Conservation (phyloP, 805 yeast species). For the Saccharomycopsis guyanensis region DNA sequence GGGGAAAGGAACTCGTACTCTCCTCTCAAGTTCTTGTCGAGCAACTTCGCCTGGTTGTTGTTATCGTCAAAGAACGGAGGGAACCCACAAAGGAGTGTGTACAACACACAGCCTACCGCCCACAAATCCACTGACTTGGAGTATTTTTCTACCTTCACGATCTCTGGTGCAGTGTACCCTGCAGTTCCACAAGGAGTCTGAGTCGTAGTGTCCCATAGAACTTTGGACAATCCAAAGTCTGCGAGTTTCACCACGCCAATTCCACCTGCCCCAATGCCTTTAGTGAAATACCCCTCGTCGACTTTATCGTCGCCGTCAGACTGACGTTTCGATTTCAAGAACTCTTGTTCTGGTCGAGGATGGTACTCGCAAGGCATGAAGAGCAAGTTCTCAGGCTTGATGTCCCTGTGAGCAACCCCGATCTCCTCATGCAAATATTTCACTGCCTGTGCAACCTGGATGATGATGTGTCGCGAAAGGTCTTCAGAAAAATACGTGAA, state of each 20-base stretch:
- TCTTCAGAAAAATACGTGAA: slow-evolving; percentile 71
- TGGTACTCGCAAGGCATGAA: slow-evolving; percentile 47
- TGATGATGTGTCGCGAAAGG: slow-evolving; percentile 61
- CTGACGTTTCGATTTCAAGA: slow-evolving; percentile 27
- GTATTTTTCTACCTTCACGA: slow-evolving; percentile 50
- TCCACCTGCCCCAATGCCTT: slow-evolving; percentile 52
- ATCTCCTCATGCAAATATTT: slow-evolving; percentile 65
- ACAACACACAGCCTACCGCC: slow-evolving; percentile 66
- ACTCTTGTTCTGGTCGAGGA: slow-evolving; percentile 22
- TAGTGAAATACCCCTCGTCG: slow-evolving; percentile 53
- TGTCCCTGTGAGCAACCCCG: slow-evolving; percentile 72
- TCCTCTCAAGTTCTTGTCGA: slow-evolving; percentile 63
- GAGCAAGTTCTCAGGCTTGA: slow-evolving; percentile 72
- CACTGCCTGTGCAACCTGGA: slow-evolving; percentile 64
- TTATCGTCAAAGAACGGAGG: slow-evolving; percentile 67
- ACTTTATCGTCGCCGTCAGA: slow-evolving; percentile 53
- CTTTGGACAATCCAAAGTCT: slow-evolving; percentile 64
- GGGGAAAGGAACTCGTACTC: slow-evolving; percentile 69
- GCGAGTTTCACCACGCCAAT: slow-evolving; percentile 60
- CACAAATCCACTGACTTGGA: slow-evolving; percentile 65
- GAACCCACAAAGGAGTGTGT: slow-evolving; percentile 63
- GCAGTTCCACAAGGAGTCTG: slow-evolving; percentile 75
- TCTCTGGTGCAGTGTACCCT: slow-evolving; percentile 71
- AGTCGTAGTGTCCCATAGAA: slow-evolving; percentile 41
- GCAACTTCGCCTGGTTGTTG: slow-evolving; percentile 52